phyloP scores from a whole-genome alignment of 352 stramenopile species.

The Achlya hypogyna region DNA sequence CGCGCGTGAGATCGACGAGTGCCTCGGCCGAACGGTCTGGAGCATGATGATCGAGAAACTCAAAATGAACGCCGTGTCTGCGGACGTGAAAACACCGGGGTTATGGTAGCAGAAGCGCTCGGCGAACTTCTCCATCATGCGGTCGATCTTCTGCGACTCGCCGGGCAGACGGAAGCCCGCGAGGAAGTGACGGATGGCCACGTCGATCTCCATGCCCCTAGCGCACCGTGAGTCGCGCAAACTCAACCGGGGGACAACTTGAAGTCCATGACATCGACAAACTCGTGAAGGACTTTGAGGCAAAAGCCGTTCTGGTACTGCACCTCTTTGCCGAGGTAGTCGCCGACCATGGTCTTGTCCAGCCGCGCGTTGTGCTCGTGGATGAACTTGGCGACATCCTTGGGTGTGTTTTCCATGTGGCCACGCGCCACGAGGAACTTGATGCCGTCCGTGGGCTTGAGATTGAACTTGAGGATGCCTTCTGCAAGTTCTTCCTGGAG shows the following conservation, averaged over 20 bases:
- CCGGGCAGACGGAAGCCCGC: constrained; percentile 96
- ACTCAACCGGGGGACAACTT: constrained; percentile 92
- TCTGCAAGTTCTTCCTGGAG: constrained; percentile 94
- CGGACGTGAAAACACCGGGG: constrained; percentile 86
- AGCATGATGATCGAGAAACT: constrained; percentile 90
- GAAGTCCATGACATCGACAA: constrained; percentile 96
- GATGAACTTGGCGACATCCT: constrained; percentile 1
- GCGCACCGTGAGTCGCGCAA: constrained; percentile 89
- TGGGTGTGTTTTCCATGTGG: neutral
- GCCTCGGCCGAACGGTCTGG: constrained; percentile 31
- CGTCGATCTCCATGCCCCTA: constrained; percentile 89
- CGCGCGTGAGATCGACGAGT: neutral
- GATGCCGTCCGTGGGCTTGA: constrained; percentile 11
- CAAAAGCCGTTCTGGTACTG: constrained; percentile 92
- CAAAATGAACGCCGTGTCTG: constrained; percentile 98
- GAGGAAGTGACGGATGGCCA: constrained; percentile 95
- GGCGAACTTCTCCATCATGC: constrained; percentile 99
- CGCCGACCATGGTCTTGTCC: constrained; percentile 43
- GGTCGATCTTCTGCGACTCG: constrained; percentile 99
- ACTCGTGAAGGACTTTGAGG: constrained; percentile 92
- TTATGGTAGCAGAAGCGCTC: constrained; percentile 82
- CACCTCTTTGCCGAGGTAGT: constrained; percentile 95
- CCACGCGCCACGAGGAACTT: neutral
- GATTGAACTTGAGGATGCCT: constrained; percentile 75
- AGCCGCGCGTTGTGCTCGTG: constrained; percentile 5